Evolutionary conservation across 2,329 filamentous ascomycete species (phyloP), one percentile per base, ranked within the genome.

Genomic region (Blastomyces emzantsi): DNA sequence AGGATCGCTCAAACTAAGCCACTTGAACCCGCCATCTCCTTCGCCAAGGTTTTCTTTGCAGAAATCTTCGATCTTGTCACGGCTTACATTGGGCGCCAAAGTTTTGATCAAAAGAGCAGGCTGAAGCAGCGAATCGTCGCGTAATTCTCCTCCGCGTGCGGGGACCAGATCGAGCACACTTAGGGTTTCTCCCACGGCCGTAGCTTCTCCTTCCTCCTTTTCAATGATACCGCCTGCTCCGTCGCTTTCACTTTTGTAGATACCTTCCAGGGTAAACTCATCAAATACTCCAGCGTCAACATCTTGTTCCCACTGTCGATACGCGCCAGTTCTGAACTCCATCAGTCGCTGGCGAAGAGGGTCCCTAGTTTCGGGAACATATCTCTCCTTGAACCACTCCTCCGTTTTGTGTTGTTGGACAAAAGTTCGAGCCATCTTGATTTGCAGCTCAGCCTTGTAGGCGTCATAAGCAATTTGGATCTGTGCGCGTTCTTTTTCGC

Each of bases 51-150:
- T 89, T 75, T 97, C 92, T 73, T 92, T 94, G 77, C 92, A 96
- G 71, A 97, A 97, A 2, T 87, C 87, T 75, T 99, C 94, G 25
- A 99, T 85, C 71, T 97, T 97, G 60, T 90, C 87, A 49, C 94
- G 89, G 71, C 91, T 96, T 67, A 99, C 94, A 64, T 95, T 96
- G 8, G 94, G 94, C 4, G 94, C 93, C 71, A 99, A 92, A 0
- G 94, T 99, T 80, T 99, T 99, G 81, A 99, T 97, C 57, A 99
- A 85, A 22, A 99, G 82, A 0, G 95, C 96, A 17, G 94, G 94
- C 74, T 96, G 91, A 68, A 88, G 87, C 41, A 94, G 84, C 59
- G 89, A 90, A 69, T 96, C 92, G 72, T 99, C 94, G 47, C 91
- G 87, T 61, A 97, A 84, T 67, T 97, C 93, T 59, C 90, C 90